Base-by-base conservation (phyloP, 768 basidiomycete species). In the Boletus rubescentipes region DNA sequence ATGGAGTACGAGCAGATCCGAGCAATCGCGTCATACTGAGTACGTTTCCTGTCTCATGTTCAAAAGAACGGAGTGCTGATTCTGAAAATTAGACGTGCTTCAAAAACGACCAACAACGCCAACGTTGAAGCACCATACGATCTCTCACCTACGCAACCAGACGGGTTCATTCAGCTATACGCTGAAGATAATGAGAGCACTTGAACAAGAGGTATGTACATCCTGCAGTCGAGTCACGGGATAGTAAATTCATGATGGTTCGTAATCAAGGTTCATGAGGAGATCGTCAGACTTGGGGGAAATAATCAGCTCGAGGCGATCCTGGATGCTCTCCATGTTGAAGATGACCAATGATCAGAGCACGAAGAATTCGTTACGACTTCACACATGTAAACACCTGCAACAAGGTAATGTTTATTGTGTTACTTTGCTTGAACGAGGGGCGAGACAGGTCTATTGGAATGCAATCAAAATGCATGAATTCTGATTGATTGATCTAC, bases 101-200 rank as follows among this genome's bases (percentile, higher is more conserved):
- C 91, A 95, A 67, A 95, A 97, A 73, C 82, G 93, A 8, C 94
- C 96, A 0, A 77, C 83, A 0, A 91, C 92, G 0, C 87, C 88
- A 1, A 90, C 91, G 0, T 75, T 93, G 41, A 98, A 98, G 68
- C 71, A 73, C 1, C 88, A 94, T 64, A 83, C 87, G 0, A 92
- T 98, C 52, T 72, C 80, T 20, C 94, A 95, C 67, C 79, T 98
- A 55, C 79, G 79, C 36, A 68, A 83, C 26, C 76, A 79, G 37
- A 98, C 95, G 0, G 78, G 81, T 32, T 94, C 93, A 0, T 96
- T 98, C 60, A 85, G 81, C 2, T 98, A 98, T 67, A 97, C 94
- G 0, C 67, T 85, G 5, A 67, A 72, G 0, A 90, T 97, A 4
- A 74, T 98, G 50, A 64, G 68, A 14, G 79, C 71, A 3, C 74